phyloP scores from a whole-genome alignment of 495 filamentous ascomycete species.

The Eremomyces bilateralis region DNA sequence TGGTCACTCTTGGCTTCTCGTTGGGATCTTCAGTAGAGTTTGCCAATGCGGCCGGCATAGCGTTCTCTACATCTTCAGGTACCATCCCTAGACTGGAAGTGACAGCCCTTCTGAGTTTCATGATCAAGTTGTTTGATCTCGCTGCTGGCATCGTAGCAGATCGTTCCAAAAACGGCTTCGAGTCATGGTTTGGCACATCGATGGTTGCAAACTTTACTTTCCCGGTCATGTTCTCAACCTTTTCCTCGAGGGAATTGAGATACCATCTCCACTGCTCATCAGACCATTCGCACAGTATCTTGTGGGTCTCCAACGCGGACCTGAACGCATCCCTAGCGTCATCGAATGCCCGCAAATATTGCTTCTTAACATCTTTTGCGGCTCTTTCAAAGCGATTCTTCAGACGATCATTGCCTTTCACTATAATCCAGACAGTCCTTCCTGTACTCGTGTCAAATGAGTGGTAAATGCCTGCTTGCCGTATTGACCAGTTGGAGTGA shows the following conservation, averaged over 20 bases:
- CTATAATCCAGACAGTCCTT: slow-evolving; percentile 18
- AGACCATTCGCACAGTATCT: slow-evolving; percentile 25
- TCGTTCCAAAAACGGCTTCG: neutral
- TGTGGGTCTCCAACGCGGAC: slow-evolving; percentile 19
- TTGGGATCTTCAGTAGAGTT: too few species aligned
- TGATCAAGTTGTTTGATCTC: too few species aligned
- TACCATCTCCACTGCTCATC: slow-evolving; percentile 27
- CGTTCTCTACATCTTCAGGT: too few species aligned
- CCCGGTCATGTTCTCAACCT: slow-evolving; percentile 11
- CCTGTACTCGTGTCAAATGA: slow-evolving; percentile 23
- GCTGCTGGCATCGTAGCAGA: neutral
- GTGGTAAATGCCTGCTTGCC: slow-evolving; percentile 22
- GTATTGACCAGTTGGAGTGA: slow-evolving; percentile 25
- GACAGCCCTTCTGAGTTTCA: too few species aligned
- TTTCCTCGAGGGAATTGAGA: slow-evolving; percentile 21
- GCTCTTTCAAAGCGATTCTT: slow-evolving; percentile 16
- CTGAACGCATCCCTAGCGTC: slow-evolving; percentile 2
- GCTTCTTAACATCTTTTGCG: slow-evolving; percentile 8
- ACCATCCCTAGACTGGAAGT: slow-evolving; percentile 9
- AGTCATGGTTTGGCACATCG: neutral
- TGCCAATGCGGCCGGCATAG: too few species aligned
- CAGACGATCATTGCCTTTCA: slow-evolving; percentile 23
- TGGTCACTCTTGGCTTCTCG: neutral
- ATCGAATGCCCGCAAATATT: slow-evolving; percentile 5
- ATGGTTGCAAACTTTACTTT: slow-evolving; percentile 5